These are phyloP conservation scores for Cladosporium sp. DNA, from an alignment of 2,329 filamentous ascomycete species.

Conservation along the genomic window DNA sequence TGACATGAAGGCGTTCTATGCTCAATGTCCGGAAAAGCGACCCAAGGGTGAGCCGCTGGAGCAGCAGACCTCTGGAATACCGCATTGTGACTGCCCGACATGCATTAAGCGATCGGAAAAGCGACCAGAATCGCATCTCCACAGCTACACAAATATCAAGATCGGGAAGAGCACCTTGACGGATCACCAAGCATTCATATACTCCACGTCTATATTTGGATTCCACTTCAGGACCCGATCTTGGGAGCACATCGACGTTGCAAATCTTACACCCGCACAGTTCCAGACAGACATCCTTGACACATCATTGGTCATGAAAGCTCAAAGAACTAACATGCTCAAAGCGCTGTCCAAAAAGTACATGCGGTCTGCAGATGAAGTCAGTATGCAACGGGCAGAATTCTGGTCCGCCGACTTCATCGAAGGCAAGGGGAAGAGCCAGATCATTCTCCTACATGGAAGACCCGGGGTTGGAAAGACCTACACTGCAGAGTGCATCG, in stretches of 20 bases:
- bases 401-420: conserved; percentile 13
- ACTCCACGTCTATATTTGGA: neutral
- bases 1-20: conserved; percentile 11
- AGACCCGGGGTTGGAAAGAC: conserved; percentile 36
- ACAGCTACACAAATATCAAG: neutral
- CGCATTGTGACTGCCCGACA: neutral
- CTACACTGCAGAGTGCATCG: conserved; percentile 32
- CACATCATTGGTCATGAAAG: conserved; percentile 27
- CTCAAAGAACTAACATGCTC: conserved; percentile 19
- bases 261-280: conserved; percentile 19
- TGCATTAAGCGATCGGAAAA: neutral
- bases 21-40: neutral
- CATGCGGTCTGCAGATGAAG: neutral
- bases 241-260: conserved; percentile 22
- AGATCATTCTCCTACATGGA: conserved; percentile 33
- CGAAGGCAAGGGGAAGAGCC: conserved; percentile 32
- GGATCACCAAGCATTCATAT: conserved; percentile 9
- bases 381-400: neutral
- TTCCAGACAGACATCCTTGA: conserved; percentile 28
- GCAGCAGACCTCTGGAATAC: neutral
- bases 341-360: conserved; percentile 28
- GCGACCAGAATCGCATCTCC: neutral
- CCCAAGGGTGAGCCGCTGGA: neutral
- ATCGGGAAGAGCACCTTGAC: neutral
- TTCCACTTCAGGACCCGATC: conserved; percentile 13